Conservation (phyloP, 2,329 filamentous ascomycete genomes). For the Penicillium sp. region DNA sequence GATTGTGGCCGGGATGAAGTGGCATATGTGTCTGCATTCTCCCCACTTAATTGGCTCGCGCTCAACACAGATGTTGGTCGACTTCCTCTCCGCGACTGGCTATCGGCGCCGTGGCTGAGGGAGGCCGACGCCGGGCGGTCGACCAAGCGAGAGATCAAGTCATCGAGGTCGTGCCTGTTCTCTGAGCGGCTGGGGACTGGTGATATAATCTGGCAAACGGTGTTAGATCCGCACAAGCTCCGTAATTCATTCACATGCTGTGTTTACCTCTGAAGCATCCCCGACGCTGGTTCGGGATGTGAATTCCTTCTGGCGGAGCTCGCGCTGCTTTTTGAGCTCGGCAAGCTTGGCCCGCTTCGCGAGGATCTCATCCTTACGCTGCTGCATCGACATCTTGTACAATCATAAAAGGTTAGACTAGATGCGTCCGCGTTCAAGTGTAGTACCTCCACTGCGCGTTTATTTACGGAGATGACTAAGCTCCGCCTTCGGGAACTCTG, state of each 20-base stretch:
- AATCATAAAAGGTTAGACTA: slow-evolving; percentile 7
- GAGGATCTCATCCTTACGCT: slow-evolving; percentile 91
- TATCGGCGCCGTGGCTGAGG: slow-evolving; percentile 50
- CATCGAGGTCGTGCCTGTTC: slow-evolving; percentile 71
- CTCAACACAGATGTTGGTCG: slow-evolving; percentile 84
- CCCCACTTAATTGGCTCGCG: slow-evolving; percentile 74
- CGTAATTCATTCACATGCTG: slow-evolving; percentile 7
- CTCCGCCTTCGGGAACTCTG: slow-evolving; percentile 16
- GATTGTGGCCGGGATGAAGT: slow-evolving; percentile 42
- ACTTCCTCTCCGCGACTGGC: slow-evolving; percentile 56
- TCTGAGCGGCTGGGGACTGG: slow-evolving; percentile 68
- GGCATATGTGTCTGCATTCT: slow-evolving; percentile 48
- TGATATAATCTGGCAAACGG: slow-evolving; percentile 57
- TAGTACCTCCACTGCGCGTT: slow-evolving; percentile 9
- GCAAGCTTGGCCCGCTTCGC: slow-evolving; percentile 96
- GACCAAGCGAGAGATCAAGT: slow-evolving; percentile 78
- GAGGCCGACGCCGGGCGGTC: slow-evolving; percentile 72
- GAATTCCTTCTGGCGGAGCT: slow-evolving; percentile 75
- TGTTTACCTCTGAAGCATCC: slow-evolving; percentile 66
- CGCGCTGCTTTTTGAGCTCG: slow-evolving; percentile 89
- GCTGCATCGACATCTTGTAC: slow-evolving; percentile 48
- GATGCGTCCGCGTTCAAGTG: slow-evolving; percentile 7
- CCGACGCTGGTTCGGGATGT: slow-evolving; percentile 67
- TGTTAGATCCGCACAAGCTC: slow-evolving; percentile 16
- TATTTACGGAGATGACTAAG: slow-evolving; percentile 43